These are phyloP conservation scores for Ceratocystis albifundus DNA, from an alignment of 2,329 filamentous ascomycete species.

Conservation along the genomic window DNA sequence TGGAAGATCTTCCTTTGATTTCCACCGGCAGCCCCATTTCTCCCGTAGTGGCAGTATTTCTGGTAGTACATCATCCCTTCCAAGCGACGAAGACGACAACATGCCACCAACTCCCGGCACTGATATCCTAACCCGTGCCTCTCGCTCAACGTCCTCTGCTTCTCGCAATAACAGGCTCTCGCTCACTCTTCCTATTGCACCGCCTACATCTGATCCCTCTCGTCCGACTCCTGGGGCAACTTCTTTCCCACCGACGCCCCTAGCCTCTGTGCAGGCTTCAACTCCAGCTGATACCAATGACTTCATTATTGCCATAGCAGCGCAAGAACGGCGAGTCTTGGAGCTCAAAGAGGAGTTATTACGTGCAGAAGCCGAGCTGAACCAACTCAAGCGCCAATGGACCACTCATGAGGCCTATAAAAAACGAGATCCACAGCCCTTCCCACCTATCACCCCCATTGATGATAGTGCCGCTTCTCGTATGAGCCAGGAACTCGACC, in stretches of 20 bases:
- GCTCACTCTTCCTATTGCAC: conserved; percentile 49
- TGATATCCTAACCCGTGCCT: conserved; percentile 36
- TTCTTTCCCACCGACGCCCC: conserved; percentile 36
- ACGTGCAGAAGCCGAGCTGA: conserved; percentile 67
- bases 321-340: conserved; percentile 80
- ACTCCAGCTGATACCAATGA: conserved; percentile 44
- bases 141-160: conserved; percentile 42
- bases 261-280: conserved; percentile 33
- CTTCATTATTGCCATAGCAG: conserved; percentile 80
- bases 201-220: conserved; percentile 41
- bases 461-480: conserved; percentile 33
- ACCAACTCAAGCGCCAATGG: conserved; percentile 72
- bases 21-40: conserved; percentile 19
- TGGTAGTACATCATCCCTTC: conserved; percentile 21
- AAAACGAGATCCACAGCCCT: conserved; percentile 51
- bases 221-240: conserved; percentile 36
- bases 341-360: conserved; percentile 84
- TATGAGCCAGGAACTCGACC: conserved; percentile 53
- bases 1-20: conserved; percentile 15
- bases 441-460: conserved; percentile 24
- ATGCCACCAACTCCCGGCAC: conserved; percentile 33
- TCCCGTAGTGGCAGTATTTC: conserved; percentile 22
- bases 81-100: conserved; percentile 27
- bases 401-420: conserved; percentile 62
- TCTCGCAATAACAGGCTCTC: conserved; percentile 49